A percentile compares a stretch with the other conserved stretches of the same genome.
phyloP scores from a whole-genome alignment of 23 red algal genomes.

The Chondrus crispus region DNA sequence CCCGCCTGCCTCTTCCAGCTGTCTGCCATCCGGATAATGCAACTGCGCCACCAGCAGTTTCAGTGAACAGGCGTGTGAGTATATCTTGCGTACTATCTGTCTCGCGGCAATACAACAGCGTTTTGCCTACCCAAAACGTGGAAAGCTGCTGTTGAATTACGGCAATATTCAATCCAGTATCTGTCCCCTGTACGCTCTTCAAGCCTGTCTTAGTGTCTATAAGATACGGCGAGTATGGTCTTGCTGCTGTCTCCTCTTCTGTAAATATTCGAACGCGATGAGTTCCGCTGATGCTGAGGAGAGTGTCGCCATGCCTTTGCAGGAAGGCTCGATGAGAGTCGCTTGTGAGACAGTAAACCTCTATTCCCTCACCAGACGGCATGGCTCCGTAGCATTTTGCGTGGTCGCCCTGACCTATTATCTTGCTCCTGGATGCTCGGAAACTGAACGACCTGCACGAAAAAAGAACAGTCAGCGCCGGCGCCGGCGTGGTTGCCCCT shows the following conservation, averaged over 20 bases:
- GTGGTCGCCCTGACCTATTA: too few species aligned
- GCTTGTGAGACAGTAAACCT: constrained; percentile 33
- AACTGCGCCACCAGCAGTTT: constrained; percentile 20
- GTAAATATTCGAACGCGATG: constrained; percentile 48
- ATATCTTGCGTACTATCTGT: constrained; percentile 63
- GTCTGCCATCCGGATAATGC: constrained; percentile 71
- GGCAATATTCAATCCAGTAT: background rate
- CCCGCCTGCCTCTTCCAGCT: constrained; percentile 72
- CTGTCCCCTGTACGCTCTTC: background rate
- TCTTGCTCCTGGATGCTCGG: too few species aligned
- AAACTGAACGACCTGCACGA: too few species aligned
- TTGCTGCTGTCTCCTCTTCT: background rate
- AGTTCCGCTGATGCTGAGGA: constrained; percentile 8
- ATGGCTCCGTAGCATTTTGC: too few species aligned
- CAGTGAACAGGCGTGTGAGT: constrained; percentile 10
- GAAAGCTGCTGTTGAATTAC: background rate
- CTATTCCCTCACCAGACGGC: too few species aligned
- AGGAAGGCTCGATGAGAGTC: constrained; percentile 25
- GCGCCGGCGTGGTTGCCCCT: too few species aligned
- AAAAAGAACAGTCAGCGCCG: too few species aligned
- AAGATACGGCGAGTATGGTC: background rate
- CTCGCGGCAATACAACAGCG: constrained; percentile 35
- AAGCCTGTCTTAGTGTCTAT: background rate
- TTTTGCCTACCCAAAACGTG: constrained; percentile 26
- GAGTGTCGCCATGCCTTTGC: background rate